Evolutionary conservation across 148 eudicot genomes (phyloP).

Genomic region (Arctostaphylos glauca): DNA sequence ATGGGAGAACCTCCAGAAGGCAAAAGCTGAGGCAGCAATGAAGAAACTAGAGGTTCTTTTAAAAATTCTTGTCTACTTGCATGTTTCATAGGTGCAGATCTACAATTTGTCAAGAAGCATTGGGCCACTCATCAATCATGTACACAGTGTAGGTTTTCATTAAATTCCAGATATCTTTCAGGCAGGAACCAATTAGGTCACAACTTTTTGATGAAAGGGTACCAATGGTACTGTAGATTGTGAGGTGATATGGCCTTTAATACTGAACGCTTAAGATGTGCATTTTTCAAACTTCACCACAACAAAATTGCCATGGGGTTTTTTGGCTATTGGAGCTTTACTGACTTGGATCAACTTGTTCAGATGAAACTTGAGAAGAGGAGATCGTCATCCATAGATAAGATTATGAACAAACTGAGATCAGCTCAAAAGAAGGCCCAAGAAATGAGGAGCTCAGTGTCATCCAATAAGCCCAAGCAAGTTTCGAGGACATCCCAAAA

Average conservation of each 20-base stretch:
- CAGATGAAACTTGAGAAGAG: conserved; percentile 96
- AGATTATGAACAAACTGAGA: conserved; percentile 83
- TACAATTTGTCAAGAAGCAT: conserved; percentile 1
- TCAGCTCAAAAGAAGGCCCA: conserved; percentile 93
- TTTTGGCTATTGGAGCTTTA: neutral
- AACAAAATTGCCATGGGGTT: neutral
- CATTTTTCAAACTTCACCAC: neutral
- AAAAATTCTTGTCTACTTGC: conserved; percentile 5
- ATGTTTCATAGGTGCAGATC: neutral
- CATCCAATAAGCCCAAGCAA: conserved; percentile 41
- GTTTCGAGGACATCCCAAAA: conserved; percentile 45
- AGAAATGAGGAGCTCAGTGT: conserved; percentile 65
- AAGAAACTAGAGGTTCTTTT: conserved; percentile 77
- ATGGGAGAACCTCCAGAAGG: conserved; percentile 96
- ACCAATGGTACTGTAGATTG: neutral
- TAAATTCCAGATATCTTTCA: neutral
- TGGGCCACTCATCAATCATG: neutral
- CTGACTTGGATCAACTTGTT: conserved; percentile 22
- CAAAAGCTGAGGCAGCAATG: conserved; percentile 95
- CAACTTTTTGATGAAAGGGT: neutral
- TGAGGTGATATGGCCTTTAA: neutral
- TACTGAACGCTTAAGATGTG: neutral
- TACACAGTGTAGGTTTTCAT: neutral
- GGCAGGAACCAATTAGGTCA: neutral
- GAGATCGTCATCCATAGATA: conserved; percentile 92